phyloP scores from a whole-genome alignment of 805 yeast genomes.

The Nakazawaea holstii region DNA sequence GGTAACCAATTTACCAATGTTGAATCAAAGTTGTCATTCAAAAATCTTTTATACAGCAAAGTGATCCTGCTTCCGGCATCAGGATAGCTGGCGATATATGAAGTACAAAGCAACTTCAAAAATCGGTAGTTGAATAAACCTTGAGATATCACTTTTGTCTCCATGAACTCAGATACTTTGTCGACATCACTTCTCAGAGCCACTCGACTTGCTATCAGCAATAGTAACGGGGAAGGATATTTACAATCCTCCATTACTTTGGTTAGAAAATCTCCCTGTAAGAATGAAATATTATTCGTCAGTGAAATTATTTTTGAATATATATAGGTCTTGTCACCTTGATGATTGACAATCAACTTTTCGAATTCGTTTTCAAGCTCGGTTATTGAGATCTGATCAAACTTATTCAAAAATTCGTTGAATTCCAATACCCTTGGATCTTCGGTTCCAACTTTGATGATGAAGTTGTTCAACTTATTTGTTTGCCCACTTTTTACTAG shows the following conservation, averaged over 20 bases:
- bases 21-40: background rate
- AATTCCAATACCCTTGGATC: conserved; percentile 3
- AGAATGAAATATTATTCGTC: no score
- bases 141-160: background rate
- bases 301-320: background rate
- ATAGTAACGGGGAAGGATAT: background rate
- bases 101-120: background rate
- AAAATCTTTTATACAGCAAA: background rate
- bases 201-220: background rate
- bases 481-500: background rate
- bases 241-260: no score
- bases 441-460: background rate
- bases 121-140: conserved; percentile 2
- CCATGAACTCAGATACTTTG: background rate
- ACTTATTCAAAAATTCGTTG: conserved; percentile 2
- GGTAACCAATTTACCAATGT: background rate
- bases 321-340: background rate
- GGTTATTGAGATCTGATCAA: background rate
- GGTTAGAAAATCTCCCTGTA: no score
- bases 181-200: background rate
- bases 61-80: background rate
- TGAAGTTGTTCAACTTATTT: conserved; percentile 5
- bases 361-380: background rate
- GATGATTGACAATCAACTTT: background rate
- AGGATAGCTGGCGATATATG: conserved; percentile 1